A percentile compares a stretch with the other conserved stretches of the same genome.
These are phyloP conservation scores for Daldinia sp. DNA, from an alignment of 2,329 filamentous ascomycete species.

Conservation along the genomic window DNA sequence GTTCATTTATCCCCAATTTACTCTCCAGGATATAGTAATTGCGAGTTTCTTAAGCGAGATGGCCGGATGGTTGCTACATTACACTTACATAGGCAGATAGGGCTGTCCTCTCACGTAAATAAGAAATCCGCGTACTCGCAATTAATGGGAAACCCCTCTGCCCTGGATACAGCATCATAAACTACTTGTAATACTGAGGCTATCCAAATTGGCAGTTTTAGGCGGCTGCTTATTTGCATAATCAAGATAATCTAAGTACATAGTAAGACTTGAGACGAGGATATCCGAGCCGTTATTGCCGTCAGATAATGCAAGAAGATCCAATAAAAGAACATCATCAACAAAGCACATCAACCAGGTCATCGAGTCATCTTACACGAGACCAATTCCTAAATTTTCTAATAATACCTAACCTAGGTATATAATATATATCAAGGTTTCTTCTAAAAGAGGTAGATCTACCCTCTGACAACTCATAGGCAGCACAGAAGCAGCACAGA, in stretches of 20 bases:
- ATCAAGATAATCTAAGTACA: too few species aligned
- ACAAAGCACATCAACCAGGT: constrained; percentile 1
- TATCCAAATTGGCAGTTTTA: neutral
- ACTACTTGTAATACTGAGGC: neutral
- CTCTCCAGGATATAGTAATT: constrained; percentile 12
- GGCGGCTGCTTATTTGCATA: neutral
- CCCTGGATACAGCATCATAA: neutral
- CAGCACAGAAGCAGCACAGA: neutral
- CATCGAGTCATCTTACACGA: constrained; percentile 3
- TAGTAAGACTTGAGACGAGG: constrained; percentile 1
- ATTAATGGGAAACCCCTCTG: neutral
- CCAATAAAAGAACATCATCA: constrained; percentile 4
- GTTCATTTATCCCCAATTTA: constrained; percentile 6
- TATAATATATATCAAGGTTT: constrained; percentile 1
- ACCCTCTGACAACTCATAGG: constrained; percentile 19
- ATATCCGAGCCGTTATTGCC: neutral
- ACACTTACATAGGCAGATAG: neutral
- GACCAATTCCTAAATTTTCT: constrained; percentile 3
- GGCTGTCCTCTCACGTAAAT: neutral
- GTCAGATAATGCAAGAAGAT: neutral
- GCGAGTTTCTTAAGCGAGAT: neutral
- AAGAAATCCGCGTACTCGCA: neutral
- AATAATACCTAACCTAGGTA: constrained; percentile 9
- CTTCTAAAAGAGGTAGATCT: neutral
- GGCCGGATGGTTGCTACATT: neutral